These are phyloP conservation scores for Mortierella sp. DNA, from an alignment of 371 early-diverging fungal genomes.

Conservation along the genomic window DNA sequence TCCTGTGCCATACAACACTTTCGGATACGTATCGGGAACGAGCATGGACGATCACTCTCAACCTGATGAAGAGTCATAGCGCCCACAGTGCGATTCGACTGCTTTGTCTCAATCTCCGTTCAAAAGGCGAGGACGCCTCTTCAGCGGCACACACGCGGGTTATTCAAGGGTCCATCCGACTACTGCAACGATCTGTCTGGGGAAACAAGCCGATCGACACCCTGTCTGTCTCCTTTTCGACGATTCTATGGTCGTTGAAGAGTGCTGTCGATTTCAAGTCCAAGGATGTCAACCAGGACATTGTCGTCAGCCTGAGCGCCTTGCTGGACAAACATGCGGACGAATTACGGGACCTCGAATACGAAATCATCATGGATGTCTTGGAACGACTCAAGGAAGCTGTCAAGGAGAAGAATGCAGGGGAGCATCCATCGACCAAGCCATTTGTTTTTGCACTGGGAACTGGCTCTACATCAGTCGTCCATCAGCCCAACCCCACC, in stretches of 20 bases:
- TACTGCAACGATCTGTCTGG: slow-evolving; percentile 73
- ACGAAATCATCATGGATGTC: slow-evolving; percentile 60
- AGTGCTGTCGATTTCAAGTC: slow-evolving; percentile 46
- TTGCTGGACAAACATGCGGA: slow-evolving; percentile 38
- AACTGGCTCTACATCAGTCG: neutral
- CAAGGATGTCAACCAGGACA: slow-evolving; percentile 54
- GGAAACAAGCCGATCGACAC: slow-evolving; percentile 59
- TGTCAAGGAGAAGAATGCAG: slow-evolving; percentile 29
- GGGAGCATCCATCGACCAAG: slow-evolving; percentile 17
- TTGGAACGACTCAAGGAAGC: slow-evolving; percentile 48
- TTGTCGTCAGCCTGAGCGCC: slow-evolving; percentile 47
- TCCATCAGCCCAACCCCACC: slow-evolving; percentile 19
- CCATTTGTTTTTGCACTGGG: slow-evolving; percentile 32
- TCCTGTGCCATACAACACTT: slow-evolving; percentile 66
- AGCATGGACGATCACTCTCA: slow-evolving; percentile 73
- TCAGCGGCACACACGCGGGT: slow-evolving; percentile 47
- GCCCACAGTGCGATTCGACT: slow-evolving; percentile 72
- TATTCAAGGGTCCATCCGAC: slow-evolving; percentile 66
- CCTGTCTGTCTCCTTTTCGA: slow-evolving; percentile 53
- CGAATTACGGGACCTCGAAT: slow-evolving; percentile 55
- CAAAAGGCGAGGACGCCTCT: slow-evolving; percentile 41
- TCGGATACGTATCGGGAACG: slow-evolving; percentile 55
- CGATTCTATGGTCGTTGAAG: slow-evolving; percentile 54
- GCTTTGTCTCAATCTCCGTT: slow-evolving; percentile 67
- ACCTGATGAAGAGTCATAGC: slow-evolving; percentile 76